A percentile compares a stretch with the other conserved stretches of the same genome.
phyloP scores from a whole-genome alignment of 768 basidiomycete species.

The Holtermannia corniformis region DNA sequence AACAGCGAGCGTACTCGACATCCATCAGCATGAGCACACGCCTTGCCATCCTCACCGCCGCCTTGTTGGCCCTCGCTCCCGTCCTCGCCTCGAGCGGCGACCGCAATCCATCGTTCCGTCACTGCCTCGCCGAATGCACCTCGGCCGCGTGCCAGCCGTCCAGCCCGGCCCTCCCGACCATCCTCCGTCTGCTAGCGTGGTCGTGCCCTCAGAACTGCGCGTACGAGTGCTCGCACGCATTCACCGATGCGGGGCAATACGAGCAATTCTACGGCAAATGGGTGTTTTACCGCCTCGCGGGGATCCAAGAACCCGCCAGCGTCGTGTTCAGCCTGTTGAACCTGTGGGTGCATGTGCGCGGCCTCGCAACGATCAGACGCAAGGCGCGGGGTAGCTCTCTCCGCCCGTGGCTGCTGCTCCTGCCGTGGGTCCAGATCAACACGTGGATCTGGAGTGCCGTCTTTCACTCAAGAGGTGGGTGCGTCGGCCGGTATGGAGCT shows the following conservation, averaged over 20 bases:
- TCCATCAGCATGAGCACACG: too few species aligned
- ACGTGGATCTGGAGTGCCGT: conserved; percentile 87
- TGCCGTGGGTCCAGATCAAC: conserved; percentile 63
- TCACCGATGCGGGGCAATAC: conserved; percentile 48
- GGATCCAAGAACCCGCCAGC: conserved; percentile 89
- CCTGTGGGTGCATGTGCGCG: conserved; percentile 61
- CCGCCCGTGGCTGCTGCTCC: conserved; percentile 24
- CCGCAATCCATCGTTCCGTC: conserved; percentile 48
- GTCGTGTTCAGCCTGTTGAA: conserved; percentile 80
- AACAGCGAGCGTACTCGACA: too few species aligned
- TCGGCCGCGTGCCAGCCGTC: conserved; percentile 44
- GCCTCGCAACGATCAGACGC: conserved; percentile 42
- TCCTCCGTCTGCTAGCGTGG: conserved; percentile 68
- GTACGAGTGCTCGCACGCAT: conserved; percentile 75
- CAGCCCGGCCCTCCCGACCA: conserved; percentile 46
- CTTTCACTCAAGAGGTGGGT: conserved; percentile 83
- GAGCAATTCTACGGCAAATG: conserved; percentile 74
- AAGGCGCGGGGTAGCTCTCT: conserved; percentile 31
- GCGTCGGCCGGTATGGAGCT: background rate
- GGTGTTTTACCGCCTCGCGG: conserved; percentile 82
- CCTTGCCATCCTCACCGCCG: too few species aligned
- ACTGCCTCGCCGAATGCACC: conserved; percentile 49
- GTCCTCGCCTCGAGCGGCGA: conserved; percentile 56
- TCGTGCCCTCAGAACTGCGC: conserved; percentile 78
- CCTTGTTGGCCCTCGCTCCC: too few species aligned